Evolutionary conservation across 78 protist genomes (phyloP), one percentile per base, ranked within the genome.

Genomic region (Trichosphaerium sp.): DNA sequence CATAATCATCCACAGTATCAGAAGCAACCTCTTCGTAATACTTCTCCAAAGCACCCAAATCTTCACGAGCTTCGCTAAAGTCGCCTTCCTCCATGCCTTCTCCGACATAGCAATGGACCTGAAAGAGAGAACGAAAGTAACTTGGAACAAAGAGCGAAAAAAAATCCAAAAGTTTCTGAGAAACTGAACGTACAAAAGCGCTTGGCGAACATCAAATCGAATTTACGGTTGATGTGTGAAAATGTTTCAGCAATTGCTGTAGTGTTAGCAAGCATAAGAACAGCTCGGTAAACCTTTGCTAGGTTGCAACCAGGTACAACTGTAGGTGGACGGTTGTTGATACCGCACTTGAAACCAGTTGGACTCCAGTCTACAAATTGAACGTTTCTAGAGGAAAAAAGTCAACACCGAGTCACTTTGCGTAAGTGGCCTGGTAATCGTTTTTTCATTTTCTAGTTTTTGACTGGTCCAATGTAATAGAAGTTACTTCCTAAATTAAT

Each of bases 31-130:
- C 80, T 25, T 74, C 34, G 65, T 74, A 74, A 23, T 74, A 71
- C 35, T 26, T 37, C 26, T 58, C 75, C 1, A 87, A 78, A 23
- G 92, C 88, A 25, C 83, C 88, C 1, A 92, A 78, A 65, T 94
- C 95, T 75, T 88, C 95, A 25, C 94, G 89, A 48, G 98, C 98
- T 86, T 97, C 99, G 44, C 96, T 76, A 90, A 97, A 97, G 84
- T 97, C 99, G 32, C 97, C 97, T 75, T 94, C 97, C 74, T 93
- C 97, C 99, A 96, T 96, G 38, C 99, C 99, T 86, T 96, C 99
- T 49, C 98, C 98, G 65, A 94, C 96, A 87, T 91, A 94, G 95
- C 97, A 92, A 76, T 93, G 98, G 37, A 97, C 97, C n/a, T n/a
- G n/a, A n/a, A n/a, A n/a, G n/a, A n/a, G n/a, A n/a, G n/a, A n/a